Conservation (phyloP, 768 basidiomycete species). For the Mycena galopus region DNA sequence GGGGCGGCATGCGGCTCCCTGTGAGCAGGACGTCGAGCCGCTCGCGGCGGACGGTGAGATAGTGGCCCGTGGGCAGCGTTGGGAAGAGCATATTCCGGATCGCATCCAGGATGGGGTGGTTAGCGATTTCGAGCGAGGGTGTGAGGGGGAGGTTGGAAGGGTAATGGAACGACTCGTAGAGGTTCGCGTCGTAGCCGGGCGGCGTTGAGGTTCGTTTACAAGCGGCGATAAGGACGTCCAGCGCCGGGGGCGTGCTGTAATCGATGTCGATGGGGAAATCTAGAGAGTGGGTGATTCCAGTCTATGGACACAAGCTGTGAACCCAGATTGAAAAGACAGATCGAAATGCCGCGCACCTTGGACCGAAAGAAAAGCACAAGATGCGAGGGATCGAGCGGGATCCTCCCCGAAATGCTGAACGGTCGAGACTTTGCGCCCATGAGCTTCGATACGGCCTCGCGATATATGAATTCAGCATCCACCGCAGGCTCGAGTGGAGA, state of each 20-base stretch:
- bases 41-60: conserved; percentile 77
- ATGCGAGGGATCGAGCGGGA: conserved; percentile 76
- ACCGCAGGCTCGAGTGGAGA: conserved; percentile 48
- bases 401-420: conserved; percentile 75
- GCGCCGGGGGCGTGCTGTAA: conserved; percentile 79
- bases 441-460: conserved; percentile 67
- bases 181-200: conserved; percentile 64
- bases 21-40: conserved; percentile 75
- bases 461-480: conserved; percentile 66
- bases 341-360: conserved; percentile 62
- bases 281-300: conserved; percentile 82
- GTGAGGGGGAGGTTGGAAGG: conserved; percentile 81
- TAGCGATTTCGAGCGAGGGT: conserved; percentile 82
- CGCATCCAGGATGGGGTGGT: conserved; percentile 86
- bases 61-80: conserved; percentile 73
- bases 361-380: conserved; percentile 84
- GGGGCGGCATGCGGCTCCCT: conserved; percentile 70
- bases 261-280: conserved; percentile 87
- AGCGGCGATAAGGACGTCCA: conserved; percentile 82
- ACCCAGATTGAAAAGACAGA: neutral
- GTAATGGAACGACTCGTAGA: conserved; percentile 78
- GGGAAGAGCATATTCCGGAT: conserved; percentile 82
- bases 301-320: conserved; percentile 53
- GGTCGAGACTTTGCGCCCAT: conserved; percentile 71
- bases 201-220: conserved; percentile 76